Evolutionary conservation across 495 filamentous ascomycete species (phyloP), one percentile per base, ranked within the genome.

Genomic region (Penicillium atrosanguineum): DNA sequence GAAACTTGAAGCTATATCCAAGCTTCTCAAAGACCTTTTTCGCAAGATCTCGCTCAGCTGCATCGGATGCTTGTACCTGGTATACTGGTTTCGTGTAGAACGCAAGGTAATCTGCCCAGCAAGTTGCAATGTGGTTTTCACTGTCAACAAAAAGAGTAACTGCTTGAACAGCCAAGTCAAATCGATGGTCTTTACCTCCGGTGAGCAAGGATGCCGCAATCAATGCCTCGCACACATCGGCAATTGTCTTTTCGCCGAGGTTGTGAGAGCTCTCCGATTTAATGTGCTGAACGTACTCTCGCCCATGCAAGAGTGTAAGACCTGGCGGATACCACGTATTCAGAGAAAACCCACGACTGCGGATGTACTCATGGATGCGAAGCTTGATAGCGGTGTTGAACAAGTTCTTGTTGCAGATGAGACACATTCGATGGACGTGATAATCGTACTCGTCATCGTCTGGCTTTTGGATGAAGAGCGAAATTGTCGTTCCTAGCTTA

Each of bases 141-240:
- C 77, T 82, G 12, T 82, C 76, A 19, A 96, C 89, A 16, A 97
- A 73, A 23, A 78, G 75, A 6, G 85, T 92, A 12, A 97, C 91
- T 31, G 92, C 90, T 64, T 85, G 81, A 36, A 95, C 85, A 14
- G 95, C 92, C 67, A 86, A 76, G 60, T 96, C 88, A 62, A 92
- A 88, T 36, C 79, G 80, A 47, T 80, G 68, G 1, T 76, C 67
- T 40, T 75, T 59, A 14, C 80, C 76, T 28, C 78, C 74, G 2
- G 86, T 83, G 8, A 96, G 75, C 40, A 95, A 80, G 0, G 94
- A 86, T 5, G 92, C 94, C 15, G 91, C 94, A 48, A 98, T 97
- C 56, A 97, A 64, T 3, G 94, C 94, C 68, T 98, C 94, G 52
- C 90, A 96, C 18, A 98, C 92, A 72, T 98, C 94, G n/a, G 94